Percentiles rank a stretch among this genome's conserved stretches.
Evolutionary conservation across 129 eudicot species (phyloP).

Genomic region (Helianthus tuberosus): DNA sequence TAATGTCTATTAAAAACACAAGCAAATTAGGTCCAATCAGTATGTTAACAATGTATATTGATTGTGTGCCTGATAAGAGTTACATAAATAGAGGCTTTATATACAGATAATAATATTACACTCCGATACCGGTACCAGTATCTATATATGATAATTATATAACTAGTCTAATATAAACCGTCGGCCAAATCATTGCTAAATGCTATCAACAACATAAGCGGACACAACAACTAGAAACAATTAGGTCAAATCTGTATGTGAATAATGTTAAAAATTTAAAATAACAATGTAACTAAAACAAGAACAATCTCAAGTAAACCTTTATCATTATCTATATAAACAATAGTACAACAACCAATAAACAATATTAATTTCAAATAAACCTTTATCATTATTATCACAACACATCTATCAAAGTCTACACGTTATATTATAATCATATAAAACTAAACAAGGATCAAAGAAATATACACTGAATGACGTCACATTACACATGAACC

Average conservation of each 20-base stretch:
- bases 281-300: background rate
- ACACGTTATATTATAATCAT: constrained; percentile 3
- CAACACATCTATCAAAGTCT: background rate
- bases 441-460: constrained; percentile 8
- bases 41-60: no score
- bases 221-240: background rate
- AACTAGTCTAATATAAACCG: background rate
- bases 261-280: background rate
- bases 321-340: background rate
- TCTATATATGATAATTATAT: no score
- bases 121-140: no score
- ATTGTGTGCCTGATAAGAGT: no score
- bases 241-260: background rate
- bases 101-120: no score
- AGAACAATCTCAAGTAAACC: background rate
- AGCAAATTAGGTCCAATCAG: no score
- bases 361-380: background rate
- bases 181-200: background rate
- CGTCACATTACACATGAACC: constrained; percentile 27
- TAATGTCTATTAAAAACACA: no score
- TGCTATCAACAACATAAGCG: background rate
- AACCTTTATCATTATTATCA: constrained; percentile 17
- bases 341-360: no score
- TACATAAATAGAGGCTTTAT: no score
- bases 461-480: constrained; percentile 4